phyloP scores from a whole-genome alignment of 2,329 filamentous ascomycete species.

The Neonectria faginata region DNA sequence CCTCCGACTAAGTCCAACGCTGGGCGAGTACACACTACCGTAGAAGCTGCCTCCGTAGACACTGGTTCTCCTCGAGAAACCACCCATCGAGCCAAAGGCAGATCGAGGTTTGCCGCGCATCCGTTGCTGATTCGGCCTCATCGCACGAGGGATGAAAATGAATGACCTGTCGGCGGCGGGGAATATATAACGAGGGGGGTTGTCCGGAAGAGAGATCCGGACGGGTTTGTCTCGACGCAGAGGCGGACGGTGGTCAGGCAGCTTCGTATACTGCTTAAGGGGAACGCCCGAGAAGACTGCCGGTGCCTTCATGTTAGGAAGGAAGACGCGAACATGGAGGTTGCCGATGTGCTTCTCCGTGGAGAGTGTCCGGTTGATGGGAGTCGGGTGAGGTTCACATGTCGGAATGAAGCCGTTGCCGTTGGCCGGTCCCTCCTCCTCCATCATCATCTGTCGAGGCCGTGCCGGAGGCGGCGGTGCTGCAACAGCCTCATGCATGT shows the following conservation, averaged over 20 bases:
- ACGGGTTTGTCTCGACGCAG: constrained; percentile 96
- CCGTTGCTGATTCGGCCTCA: constrained; percentile 94
- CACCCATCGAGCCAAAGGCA: constrained; percentile 74
- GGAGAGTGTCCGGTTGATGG: constrained; percentile 83
- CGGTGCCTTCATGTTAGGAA: constrained; percentile 80
- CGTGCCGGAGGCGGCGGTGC: constrained; percentile 56
- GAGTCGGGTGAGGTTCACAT: constrained; percentile 68
- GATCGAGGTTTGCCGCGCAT: constrained; percentile 75
- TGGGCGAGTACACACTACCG: constrained; percentile 87
- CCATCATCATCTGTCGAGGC: constrained; percentile 57
- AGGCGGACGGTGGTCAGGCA: constrained; percentile 94
- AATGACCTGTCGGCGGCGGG: constrained; percentile 92
- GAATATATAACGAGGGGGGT: constrained; percentile 87
- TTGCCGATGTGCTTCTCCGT: constrained; percentile 87
- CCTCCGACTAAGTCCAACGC: constrained; percentile 86
- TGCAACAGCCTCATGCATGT: constrained; percentile 84
- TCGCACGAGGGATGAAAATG: constrained; percentile 94
- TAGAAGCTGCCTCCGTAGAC: constrained; percentile 77
- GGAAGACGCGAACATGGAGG: constrained; percentile 82
- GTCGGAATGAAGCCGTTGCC: constrained; percentile 67
- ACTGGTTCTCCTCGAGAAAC: constrained; percentile 83
- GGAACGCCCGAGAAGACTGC: constrained; percentile 80
- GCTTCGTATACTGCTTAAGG: constrained; percentile 90
- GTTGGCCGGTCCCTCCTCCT: constrained; percentile 64
- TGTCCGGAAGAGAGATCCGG: constrained; percentile 86